Base-by-base conservation (phyloP, 371 early-diverging fungal genomes). In the Mucor plumbeus region DNA sequence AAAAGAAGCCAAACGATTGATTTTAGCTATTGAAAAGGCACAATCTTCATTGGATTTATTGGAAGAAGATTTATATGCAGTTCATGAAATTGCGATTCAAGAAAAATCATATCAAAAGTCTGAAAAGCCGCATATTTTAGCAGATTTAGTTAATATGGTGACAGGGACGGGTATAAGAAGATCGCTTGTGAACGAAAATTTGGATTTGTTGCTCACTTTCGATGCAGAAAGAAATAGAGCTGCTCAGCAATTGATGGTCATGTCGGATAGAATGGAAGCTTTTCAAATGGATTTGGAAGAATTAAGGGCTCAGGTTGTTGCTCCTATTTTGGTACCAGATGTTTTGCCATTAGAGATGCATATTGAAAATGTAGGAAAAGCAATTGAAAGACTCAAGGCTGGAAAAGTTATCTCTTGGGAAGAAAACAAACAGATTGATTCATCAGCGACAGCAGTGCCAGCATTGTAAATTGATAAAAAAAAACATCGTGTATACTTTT, bases 221-320 rank as follows among this genome's bases (percentile, higher is more conserved):
- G 82, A 84, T 35, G 14, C 31, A 0, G 73, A 80, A 48, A 68
- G 84, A 41, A 65, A 53, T 19, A 69, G 67, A 26, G 82, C 84
- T 38, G 67, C 81, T 1, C 59, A 66, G 15, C 72, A 71, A 41
- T 39, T 84, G 34, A 71, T 77, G 62, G 19, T 70, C 7, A 77
- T 82, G 74, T 47, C 79, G 54, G 75, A 80, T 62, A 53, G 73
- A 21, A 77, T 84, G 79, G 77, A 80, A n/a, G 62, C 75, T 0
- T 77, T 82, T 59, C 84, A 84, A 56, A 75, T 81, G 73, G 84
- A 84, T 68, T 63, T 84, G 21, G 81, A 82, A 61, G 84, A 84
- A 62, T 61, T 84, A 31, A 62, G 84, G 11, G 47, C 81, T 11
- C 84, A 82, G 40, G 81, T 82, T 0, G 74, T 77, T 3, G 68